Evolutionary conservation across 2,329 filamentous ascomycete genomes (phyloP).

Genomic region (Chaetoscypha palmicola): DNA sequence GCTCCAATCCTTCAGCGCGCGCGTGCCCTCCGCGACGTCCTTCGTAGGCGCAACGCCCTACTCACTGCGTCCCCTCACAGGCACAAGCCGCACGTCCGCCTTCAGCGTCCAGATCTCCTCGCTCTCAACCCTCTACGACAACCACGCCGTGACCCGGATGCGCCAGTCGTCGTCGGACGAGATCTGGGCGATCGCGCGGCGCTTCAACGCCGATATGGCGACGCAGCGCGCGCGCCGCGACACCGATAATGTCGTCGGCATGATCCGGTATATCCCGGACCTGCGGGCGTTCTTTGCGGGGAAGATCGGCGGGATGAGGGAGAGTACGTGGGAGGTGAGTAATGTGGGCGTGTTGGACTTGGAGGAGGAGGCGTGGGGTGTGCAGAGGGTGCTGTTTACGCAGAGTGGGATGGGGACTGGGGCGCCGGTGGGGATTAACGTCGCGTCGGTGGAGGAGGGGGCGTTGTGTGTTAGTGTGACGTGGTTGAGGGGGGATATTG

Average conservation of each 20-base stretch:
- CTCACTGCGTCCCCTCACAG: conserved; percentile 37
- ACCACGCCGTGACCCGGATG: conserved; percentile 8
- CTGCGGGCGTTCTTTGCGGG: conserved; percentile 36
- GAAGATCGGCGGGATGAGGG: conserved; percentile 38
- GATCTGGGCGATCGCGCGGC: conserved; percentile 36
- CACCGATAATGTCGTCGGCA: conserved; percentile 36
- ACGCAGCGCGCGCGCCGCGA: conserved; percentile 35
- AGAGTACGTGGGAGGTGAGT: conserved; percentile 43
- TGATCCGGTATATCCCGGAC: conserved; percentile 39
- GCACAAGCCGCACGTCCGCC: conserved; percentile 16
- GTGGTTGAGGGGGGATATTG: conserved; percentile 42
- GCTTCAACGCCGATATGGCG: conserved; percentile 26
- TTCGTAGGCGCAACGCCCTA: conserved; percentile 39
- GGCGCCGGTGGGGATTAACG: conserved; percentile 39
- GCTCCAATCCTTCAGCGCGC: conserved; percentile 35
- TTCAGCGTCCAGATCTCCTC: conserved; percentile 31
- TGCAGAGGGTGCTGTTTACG: conserved; percentile 43
- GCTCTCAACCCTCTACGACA: conserved; percentile 18
- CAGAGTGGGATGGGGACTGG: conserved; percentile 42
- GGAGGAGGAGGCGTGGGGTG: conserved; percentile 27
- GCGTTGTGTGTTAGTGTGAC: conserved; percentile 38
- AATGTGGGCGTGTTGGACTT: conserved; percentile 42
- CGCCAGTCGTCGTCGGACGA: conserved; percentile 27
- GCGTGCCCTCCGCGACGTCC: conserved; percentile 32
- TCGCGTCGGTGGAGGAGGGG: conserved; percentile 39